Base-by-base conservation (phyloP, 2,329 filamentous ascomycete genomes). In the Biscogniauxia marginata region DNA sequence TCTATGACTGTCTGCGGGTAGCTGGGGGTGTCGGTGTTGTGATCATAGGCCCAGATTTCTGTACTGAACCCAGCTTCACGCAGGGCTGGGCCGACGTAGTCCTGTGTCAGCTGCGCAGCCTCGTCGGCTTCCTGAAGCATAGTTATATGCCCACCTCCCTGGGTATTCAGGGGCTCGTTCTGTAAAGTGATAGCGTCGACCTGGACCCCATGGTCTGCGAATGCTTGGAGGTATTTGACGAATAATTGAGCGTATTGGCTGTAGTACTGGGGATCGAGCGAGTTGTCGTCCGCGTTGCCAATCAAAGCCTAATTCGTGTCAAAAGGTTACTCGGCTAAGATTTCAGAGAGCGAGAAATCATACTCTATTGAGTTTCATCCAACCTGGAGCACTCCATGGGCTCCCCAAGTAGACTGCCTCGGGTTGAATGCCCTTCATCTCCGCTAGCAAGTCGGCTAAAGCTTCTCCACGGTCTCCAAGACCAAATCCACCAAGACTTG, bases 1-100 rank as follows among this genome's bases (percentile, higher is more conserved):
- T 73, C 63, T 25, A 75, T 60, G 39, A 77, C 75, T 1, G 73
- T 75, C 52, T 73, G 64, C 18, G 74, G 72, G 52, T 77, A 77
- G 45, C 53, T 60, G 5, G 73, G 66, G 1, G 59, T 54, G 52
- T 76, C 71, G 6, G 74, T 76, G 62, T 64, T 79, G 78, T 70
- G 65, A 52, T 77, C 74, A 48, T 73, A 75, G 0, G 74, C 74
- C 75, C 65, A 91, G 75, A 79, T 70, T 45, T 70, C 59, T 3
- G 74, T 77, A 58, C 70, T 63, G 23, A 79, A 66, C 2, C 74
- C 73, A 3, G 75, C 75, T 39, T 62, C 61, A 54, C 63, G 63
- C 20, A 78, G 64, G 4, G 74, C 73, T 1, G 75, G 75, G 0
- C 73, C 74, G 22, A 77, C 65, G 53, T 72, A 69, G 49, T 77